A percentile compares a stretch with the other conserved stretches of the same genome.
Evolutionary conservation across 1,284 basidiomycete species (phyloP).

Genomic region (Pascua guehoae): DNA sequence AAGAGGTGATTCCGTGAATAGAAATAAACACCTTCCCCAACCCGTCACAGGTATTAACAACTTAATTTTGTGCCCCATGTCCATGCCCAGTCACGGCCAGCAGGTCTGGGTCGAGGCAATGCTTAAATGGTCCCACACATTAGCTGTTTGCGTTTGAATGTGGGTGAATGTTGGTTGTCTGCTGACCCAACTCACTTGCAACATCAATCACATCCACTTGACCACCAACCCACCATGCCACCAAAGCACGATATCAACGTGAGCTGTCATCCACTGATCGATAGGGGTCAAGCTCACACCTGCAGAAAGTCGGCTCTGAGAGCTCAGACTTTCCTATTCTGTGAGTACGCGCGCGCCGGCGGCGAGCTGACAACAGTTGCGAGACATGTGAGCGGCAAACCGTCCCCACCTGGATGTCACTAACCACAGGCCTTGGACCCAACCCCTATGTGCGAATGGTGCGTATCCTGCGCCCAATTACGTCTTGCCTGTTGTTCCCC

Average conservation of each 20-base stretch:
- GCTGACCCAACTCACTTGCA: no score
- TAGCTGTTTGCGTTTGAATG: no score
- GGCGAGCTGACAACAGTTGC: slow-evolving; percentile 49
- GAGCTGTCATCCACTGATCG: slow-evolving; percentile 5
- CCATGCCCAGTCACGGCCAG: no score
- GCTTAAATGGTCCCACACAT: no score
- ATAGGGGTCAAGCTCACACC: background rate
- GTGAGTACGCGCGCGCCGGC: slow-evolving; percentile 23
- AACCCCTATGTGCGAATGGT: slow-evolving; percentile 91
- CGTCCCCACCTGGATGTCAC: background rate
- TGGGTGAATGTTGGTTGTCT: no score
- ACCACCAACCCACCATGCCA: slow-evolving; percentile 24
- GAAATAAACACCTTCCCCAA: no score
- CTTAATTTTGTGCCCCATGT: no score
- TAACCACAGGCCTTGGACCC: slow-evolving; percentile 65
- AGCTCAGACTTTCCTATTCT: slow-evolving; percentile 49
- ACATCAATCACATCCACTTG: background rate
- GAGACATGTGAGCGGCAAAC: slow-evolving; percentile 69
- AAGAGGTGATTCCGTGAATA: no score
- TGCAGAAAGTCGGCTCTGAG: slow-evolving; percentile 48
- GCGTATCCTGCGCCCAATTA: slow-evolving; percentile 6
- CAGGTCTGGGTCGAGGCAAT: no score
- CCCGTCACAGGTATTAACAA: no score
- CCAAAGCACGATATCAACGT: slow-evolving; percentile 51
- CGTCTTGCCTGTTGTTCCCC: slow-evolving; percentile 2